Percentiles rank a stretch among this genome's conserved stretches.
Evolutionary conservation across 305 asterid genomes (phyloP).

Genomic region (Fraxinus paxiana): DNA sequence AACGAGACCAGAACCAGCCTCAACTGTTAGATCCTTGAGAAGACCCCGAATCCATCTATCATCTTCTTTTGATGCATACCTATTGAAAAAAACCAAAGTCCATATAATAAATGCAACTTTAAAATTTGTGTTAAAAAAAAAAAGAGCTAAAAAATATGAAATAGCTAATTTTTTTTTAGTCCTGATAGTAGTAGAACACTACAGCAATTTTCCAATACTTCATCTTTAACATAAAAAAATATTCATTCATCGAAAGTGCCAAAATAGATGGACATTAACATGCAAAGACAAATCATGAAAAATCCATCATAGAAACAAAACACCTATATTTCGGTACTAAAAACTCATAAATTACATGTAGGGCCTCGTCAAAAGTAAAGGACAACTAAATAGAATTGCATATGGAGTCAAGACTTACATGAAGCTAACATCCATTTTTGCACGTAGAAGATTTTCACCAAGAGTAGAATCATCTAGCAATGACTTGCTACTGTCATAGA

Average conservation of each 20-base stretch:
- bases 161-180: neutral
- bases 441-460: constrained; percentile 96
- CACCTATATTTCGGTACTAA: neutral
- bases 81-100: constrained; percentile 32
- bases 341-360: constrained; percentile 7
- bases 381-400: constrained; percentile 12
- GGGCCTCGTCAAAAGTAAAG: constrained; percentile 4
- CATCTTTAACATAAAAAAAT: neutral
- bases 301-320: neutral
- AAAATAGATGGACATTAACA: constrained; percentile 11
- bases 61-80: constrained; percentile 96
- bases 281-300: constrained; percentile 2
- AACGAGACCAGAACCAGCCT: constrained; percentile 95
- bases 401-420: constrained; percentile 57
- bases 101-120: neutral
- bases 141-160: neutral
- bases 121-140: neutral
- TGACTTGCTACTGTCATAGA: constrained; percentile 86
- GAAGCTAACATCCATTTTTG: constrained; percentile 90
- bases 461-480: constrained; percentile 76
- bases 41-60: constrained; percentile 92
- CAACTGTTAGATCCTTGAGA: constrained; percentile 81
- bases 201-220: constrained; percentile 10
- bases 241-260: neutral
- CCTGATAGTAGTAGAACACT: constrained; percentile 17